Evolutionary conservation across 2,329 filamentous ascomycete species (phyloP), one percentile per base, ranked within the genome.

Genomic region (Talaromyces sp.): DNA sequence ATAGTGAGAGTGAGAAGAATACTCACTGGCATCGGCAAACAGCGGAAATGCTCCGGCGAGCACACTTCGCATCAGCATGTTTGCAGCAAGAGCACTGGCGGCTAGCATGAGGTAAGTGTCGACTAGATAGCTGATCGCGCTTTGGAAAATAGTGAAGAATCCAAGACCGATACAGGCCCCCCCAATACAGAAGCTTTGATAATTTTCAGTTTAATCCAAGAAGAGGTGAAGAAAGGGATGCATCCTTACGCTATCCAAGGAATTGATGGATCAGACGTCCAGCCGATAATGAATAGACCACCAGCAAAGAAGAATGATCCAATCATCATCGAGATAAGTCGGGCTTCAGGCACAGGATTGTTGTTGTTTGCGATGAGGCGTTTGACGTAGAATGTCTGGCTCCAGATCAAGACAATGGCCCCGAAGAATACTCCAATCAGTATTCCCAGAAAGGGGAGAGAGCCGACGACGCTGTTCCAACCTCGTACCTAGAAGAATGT

Each of bases 361-460:
- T 71, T 70, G 22, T 71, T 67, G 6, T 72, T 70, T 36, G 65
- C 69, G 65, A 10, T 73, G 72, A 72, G 22, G 74, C 72, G 71
- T 56, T 72, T 70, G 25, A 71, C 71, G 65, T 80, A 80, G 34
- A 72, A 70, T 7, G 74, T 74, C 60, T 76, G 73, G 63, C 79
- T 79, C 11, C 74, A 76, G 15, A 80, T 68, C 59, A 80, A 79
- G 70, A 81, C 73, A 40, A 65, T 69, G 7, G 79, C 68, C 2
- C 78, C 77, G 29, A 66, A 74, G 17, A 78, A 53, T 2, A 81
- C 77, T n/a, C 80, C 80, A 3, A 79, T 72, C 61, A 81, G 78
- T 40, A 81, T 70, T 19, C 73, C 77, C 1, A 81, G 68, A 69
- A 81, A 81, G 1, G 80, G 79, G 0, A 81, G 65, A 0, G 78